Evolutionary conservation across 225 moss, liverwort and hornwort species (phyloP).

Genomic region (Physcomitrellopsis africana): DNA sequence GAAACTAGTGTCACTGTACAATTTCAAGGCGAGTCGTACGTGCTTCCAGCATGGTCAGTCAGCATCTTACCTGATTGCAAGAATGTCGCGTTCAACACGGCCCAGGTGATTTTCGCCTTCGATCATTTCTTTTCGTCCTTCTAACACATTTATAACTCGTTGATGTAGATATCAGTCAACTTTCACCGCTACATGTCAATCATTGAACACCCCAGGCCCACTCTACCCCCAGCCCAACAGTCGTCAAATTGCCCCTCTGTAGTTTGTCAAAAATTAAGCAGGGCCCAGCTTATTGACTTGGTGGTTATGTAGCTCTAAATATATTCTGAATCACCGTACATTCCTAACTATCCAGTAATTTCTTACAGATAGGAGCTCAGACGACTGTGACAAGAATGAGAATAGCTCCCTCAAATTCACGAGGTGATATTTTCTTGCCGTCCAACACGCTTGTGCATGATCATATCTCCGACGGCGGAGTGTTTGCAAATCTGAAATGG

Average conservation of each 20-base stretch:
- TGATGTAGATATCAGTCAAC: neutral
- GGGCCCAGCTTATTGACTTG: neutral
- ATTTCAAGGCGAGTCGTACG: slow-evolving; percentile 54
- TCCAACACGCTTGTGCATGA: slow-evolving; percentile 19
- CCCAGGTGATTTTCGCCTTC: slow-evolving; percentile 47
- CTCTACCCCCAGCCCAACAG: neutral
- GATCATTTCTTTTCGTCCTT: slow-evolving; percentile 10
- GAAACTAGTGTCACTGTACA: slow-evolving; percentile 59
- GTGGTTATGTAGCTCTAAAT: neutral
- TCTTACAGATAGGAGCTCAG: slow-evolving; percentile 53
- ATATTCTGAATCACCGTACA: neutral
- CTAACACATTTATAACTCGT: neutral
- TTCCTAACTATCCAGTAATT: neutral
- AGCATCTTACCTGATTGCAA: slow-evolving; percentile 92
- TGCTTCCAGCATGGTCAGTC: slow-evolving; percentile 86
- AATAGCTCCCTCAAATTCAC: slow-evolving; percentile 20
- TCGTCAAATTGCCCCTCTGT: neutral
- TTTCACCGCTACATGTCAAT: neutral
- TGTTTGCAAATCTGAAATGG: slow-evolving; percentile 49
- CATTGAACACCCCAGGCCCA: neutral
- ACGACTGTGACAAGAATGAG: slow-evolving; percentile 56
- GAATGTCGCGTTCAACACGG: slow-evolving; percentile 76
- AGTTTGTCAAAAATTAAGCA: slow-evolving; percentile 14
- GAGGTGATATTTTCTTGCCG: slow-evolving; percentile 33
- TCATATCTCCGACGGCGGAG: slow-evolving; percentile 32